Evolutionary conservation across 169 alveolate genomes (phyloP).

Genomic region (Plasmodium reichenowi): DNA sequence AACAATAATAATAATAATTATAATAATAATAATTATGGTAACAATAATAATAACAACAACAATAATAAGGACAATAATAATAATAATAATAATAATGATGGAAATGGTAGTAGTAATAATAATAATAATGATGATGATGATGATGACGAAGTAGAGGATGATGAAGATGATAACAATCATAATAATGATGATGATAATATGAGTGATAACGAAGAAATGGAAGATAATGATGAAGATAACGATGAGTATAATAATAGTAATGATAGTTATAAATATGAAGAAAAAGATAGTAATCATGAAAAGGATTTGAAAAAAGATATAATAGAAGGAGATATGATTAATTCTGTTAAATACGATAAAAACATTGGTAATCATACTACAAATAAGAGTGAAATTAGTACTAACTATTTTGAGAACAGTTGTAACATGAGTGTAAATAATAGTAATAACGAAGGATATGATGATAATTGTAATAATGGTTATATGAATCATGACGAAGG

Average conservation of each 20-base stretch:
- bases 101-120: slow-evolving; percentile 3
- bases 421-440: slow-evolving; percentile 46
- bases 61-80: background rate
- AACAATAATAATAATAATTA: background rate
- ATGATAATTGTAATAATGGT: slow-evolving; percentile 13
- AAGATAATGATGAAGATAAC: slow-evolving; percentile 50
- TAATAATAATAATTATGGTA: slow-evolving; percentile 3
- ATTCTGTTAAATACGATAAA: slow-evolving; percentile 9
- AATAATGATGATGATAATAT: slow-evolving; percentile 13
- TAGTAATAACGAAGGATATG: slow-evolving; percentile 38
- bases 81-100: slow-evolving; percentile 8
- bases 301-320: slow-evolving; percentile 15
- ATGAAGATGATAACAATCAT: background rate
- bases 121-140: background rate
- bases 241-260: slow-evolving; percentile 35
- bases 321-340: slow-evolving; percentile 18
- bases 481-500: slow-evolving; percentile 50
- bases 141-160: background rate
- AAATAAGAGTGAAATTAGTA: slow-evolving; percentile 55
- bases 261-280: slow-evolving; percentile 50
- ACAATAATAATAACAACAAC: slow-evolving; percentile 3
- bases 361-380: slow-evolving; percentile 2
- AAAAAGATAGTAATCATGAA: slow-evolving; percentile 13
- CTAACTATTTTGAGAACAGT: slow-evolving; percentile 66
- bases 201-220: slow-evolving; percentile 43